A percentile compares a stretch with the other conserved stretches of the same genome.
These are phyloP conservation scores for Rhododendron kiyosumense DNA, from an alignment of 148 eudicot genomes.

Conservation along the genomic window DNA sequence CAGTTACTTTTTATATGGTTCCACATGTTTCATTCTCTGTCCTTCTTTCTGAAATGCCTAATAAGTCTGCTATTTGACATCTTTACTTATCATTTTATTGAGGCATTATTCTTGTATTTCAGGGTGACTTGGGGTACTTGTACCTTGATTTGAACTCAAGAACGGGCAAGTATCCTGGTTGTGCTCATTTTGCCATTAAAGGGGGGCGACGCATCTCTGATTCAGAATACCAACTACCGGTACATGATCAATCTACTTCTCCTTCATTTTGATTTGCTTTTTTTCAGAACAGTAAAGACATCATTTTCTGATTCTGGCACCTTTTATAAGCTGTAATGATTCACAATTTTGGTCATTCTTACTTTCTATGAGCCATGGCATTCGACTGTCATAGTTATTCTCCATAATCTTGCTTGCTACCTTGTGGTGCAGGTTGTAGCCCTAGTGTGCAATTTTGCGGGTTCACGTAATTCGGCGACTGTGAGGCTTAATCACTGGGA, in stretches of 20 bases:
- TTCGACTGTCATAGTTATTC: not conserved
- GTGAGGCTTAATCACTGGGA: constrained; percentile 83
- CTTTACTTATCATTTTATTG: not conserved
- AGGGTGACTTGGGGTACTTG: constrained; percentile 95
- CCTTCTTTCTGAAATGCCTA: not conserved
- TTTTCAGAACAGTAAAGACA: not conserved
- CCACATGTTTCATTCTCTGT: not conserved
- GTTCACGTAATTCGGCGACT: constrained; percentile 33
- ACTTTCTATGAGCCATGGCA: not conserved
- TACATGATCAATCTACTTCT: constrained; percentile 26
- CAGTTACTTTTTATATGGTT: constrained; percentile 6
- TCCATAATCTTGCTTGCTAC: not conserved
- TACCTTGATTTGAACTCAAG: constrained; percentile 92
- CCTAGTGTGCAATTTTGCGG: constrained; percentile 89
- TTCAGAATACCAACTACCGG: constrained; percentile 92
- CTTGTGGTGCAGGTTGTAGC: constrained; percentile 67
- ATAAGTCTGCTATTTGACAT: not conserved
- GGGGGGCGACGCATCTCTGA: constrained; percentile 85
- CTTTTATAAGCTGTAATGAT: not conserved
- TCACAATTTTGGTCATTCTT: not conserved
- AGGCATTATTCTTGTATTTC: constrained; percentile 17
- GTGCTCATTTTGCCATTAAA: constrained; percentile 96
- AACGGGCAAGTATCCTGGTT: constrained; percentile 81
- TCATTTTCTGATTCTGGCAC: not conserved
- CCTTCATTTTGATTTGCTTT: not conserved